Conservation (phyloP, 305 asterid species). For the Withania somnifera region DNA sequence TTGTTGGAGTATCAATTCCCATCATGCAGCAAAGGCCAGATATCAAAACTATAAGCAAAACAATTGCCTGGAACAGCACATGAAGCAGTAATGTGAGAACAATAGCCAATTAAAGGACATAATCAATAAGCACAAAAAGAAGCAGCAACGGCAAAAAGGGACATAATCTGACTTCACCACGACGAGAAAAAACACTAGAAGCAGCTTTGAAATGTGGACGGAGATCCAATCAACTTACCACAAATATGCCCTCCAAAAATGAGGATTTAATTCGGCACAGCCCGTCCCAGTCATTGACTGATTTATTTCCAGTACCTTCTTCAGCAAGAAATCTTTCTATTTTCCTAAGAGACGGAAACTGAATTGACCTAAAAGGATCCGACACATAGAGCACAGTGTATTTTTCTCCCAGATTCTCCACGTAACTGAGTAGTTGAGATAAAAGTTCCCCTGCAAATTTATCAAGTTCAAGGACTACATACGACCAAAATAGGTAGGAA, state of each 20-base stretch:
- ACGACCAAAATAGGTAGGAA: background rate
- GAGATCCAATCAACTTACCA: conserved; percentile 46
- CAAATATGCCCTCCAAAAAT: conserved; percentile 80
- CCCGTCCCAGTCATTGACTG: conserved; percentile 49
- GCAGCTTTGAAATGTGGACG: background rate
- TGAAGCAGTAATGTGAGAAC: background rate
- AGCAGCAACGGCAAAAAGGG: background rate
- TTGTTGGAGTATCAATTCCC: conserved; percentile 93
- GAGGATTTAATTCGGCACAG: conserved; percentile 81
- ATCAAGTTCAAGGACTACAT: conserved; percentile 11
- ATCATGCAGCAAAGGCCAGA: conserved; percentile 98
- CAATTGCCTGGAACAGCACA: conserved; percentile 56
- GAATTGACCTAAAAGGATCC: conserved; percentile 51
- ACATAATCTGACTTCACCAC: background rate
- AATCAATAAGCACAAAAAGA: background rate
- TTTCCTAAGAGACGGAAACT: conserved; percentile 29
- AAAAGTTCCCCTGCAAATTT: conserved; percentile 54
- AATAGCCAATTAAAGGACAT: background rate
- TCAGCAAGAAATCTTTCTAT: conserved; percentile 81
- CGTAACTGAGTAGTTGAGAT: conserved; percentile 46
- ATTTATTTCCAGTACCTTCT: conserved; percentile 47
- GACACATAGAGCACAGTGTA: conserved; percentile 63
- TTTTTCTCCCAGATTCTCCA: conserved; percentile 59
- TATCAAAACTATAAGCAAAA: conserved; percentile 68
- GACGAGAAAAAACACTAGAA: background rate